Conservation (phyloP, 78 protist genomes). For the Emiliania huxleyi region DNA sequence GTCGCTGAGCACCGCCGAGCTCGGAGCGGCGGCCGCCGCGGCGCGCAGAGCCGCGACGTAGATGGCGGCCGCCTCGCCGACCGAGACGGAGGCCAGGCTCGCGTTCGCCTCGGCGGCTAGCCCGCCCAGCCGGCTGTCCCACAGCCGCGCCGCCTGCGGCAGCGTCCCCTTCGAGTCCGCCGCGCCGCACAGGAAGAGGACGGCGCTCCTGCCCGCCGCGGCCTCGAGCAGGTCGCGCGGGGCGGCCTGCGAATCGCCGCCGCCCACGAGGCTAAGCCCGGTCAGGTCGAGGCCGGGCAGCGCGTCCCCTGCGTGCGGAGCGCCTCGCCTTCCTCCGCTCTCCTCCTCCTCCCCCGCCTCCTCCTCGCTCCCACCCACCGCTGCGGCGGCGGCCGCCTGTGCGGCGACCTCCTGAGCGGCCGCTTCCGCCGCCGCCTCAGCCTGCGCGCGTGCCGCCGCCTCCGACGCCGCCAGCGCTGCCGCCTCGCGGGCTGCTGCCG, state of each 20-base stretch:
- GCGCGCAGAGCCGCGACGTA: not conserved
- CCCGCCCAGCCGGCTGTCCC: not conserved
- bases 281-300: not conserved
- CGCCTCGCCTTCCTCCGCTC: not conserved
- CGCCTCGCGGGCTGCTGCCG: not conserved
- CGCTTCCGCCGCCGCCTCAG: not conserved
- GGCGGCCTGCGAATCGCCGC: not conserved
- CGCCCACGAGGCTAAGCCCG: not conserved
- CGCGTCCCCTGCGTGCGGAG: not conserved
- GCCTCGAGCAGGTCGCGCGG: not conserved
- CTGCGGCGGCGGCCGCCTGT: not conserved
- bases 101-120: not conserved
- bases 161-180: not conserved
- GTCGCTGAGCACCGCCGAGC: not conserved
- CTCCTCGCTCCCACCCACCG: no score
- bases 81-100: not conserved
- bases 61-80: not conserved
- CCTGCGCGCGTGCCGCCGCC: not conserved
- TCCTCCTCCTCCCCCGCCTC: no score
- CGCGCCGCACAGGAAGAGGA: not conserved
- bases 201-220: not conserved
- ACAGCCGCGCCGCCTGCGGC: not conserved
- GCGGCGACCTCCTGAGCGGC: no score
- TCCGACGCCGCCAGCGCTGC: not conserved
- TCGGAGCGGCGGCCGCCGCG: not conserved